Conservation (phyloP, 148 eudicot species). For the Drosera capensis region DNA sequence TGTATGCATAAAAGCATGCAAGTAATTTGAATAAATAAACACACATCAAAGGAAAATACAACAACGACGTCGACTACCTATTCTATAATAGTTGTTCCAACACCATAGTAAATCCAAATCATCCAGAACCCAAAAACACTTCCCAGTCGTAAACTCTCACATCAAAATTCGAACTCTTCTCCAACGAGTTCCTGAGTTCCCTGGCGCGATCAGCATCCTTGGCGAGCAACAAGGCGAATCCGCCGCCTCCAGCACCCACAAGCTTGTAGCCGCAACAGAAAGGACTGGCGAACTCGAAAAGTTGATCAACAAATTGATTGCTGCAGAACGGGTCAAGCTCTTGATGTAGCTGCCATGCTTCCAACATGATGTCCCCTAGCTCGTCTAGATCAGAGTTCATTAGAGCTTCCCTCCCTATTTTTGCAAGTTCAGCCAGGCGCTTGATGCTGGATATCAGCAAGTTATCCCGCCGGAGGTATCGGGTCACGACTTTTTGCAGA, state of each 20-base stretch:
- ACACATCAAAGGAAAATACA: no score
- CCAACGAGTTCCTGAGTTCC: conserved; percentile 32
- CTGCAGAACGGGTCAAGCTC: conserved; percentile 95
- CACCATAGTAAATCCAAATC: no score
- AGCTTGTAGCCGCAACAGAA: conserved; percentile 90
- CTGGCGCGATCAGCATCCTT: conserved; percentile 45
- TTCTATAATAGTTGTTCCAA: no score
- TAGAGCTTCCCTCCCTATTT: conserved; percentile 77
- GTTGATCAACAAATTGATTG: conserved; percentile 62
- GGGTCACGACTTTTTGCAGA: conserved; percentile 77
- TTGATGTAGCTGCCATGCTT: conserved; percentile 94
- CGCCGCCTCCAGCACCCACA: conserved; percentile 99
- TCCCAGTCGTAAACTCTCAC: conserved; percentile 72
- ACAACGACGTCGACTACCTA: no score
- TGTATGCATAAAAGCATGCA: no score
- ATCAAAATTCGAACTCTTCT: conserved; percentile 34
- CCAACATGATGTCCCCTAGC: conserved; percentile 68
- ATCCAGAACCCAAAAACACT: conserved; percentile 15
- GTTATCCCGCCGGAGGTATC: conserved; percentile 76
- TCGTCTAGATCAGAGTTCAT: conserved; percentile 77
- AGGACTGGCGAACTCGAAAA: conserved; percentile 53
- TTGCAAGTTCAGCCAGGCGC: conserved; percentile 85
- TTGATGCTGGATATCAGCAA: conserved; percentile 85
- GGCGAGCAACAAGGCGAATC: conserved; percentile 80
- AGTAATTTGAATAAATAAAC: no score